phyloP scores from a whole-genome alignment of 2,329 filamentous ascomycete genomes.

The Malbranchea cinnamomea region DNA sequence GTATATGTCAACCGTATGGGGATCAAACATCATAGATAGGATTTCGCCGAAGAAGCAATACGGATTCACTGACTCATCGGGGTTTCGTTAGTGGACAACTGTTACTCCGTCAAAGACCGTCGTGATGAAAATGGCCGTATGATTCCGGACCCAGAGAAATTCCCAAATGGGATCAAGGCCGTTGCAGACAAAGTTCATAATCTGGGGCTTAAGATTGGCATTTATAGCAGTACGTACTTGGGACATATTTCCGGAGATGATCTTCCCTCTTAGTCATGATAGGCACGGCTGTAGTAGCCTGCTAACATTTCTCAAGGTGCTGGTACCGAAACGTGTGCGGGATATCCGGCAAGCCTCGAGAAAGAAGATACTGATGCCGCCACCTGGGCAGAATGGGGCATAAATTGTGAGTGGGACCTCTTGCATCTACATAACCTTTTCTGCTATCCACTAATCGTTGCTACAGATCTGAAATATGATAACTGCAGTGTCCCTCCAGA shows the following conservation, averaged over 20 bases:
- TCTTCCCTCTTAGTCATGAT: too few relatives aligned
- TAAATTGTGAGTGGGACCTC: constrained; percentile 21
- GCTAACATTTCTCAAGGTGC: too few relatives aligned
- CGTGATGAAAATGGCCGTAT: constrained; percentile 13
- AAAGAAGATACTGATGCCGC: constrained; percentile 40
- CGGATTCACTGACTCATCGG: constrained; percentile 1
- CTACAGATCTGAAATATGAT: constrained; percentile 40
- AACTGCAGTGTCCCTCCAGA: constrained; percentile 34
- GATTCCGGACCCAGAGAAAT: constrained; percentile 30
- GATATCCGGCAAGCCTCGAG: constrained; percentile 37
- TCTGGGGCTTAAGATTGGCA: constrained; percentile 42
- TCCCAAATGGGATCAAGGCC: constrained; percentile 40
- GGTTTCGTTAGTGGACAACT: not conserved
- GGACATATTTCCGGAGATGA: constrained; percentile 12
- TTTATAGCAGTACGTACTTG: constrained; percentile 28
- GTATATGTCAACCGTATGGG: constrained; percentile 18
- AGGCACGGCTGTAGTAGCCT: too few relatives aligned
- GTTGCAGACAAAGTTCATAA: constrained; percentile 37
- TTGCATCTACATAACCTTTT: constrained; percentile 2
- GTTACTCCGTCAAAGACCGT: constrained; percentile 6
- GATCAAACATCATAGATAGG: too few relatives aligned
- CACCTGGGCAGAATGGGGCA: constrained; percentile 38
- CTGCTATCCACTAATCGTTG: constrained; percentile 1
- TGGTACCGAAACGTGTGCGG: constrained; percentile 20
- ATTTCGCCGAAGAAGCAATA: constrained; percentile 12